Evolutionary conservation across 306 rosid genomes (phyloP).

Genomic region (Mimosa pudica): DNA sequence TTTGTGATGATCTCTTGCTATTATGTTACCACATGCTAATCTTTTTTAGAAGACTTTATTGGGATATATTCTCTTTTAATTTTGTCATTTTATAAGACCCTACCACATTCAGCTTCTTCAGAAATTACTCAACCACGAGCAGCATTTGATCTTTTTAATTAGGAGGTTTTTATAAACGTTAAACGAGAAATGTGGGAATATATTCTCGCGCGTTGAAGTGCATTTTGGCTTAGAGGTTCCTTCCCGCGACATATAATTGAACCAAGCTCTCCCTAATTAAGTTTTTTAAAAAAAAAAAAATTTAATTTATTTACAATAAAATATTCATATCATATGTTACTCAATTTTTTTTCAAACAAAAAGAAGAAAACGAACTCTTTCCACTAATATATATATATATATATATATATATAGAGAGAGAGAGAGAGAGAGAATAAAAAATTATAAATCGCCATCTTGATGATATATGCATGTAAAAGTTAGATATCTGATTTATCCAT

Average conservation of each 20-base stretch:
- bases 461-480: no score
- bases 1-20: not conserved
- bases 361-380: not conserved
- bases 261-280: not conserved
- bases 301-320: not conserved
- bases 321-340: not conserved
- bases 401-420: no score
- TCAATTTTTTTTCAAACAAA: not conserved
- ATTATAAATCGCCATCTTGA: no score
- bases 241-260: not conserved
- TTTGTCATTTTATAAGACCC: slow-evolving; percentile 49
- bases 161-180: not conserved
- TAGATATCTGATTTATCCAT: no score
- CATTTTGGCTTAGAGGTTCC: not conserved
- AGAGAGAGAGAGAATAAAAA: no score
- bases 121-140: not conserved
- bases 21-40: slow-evolving; percentile 8
- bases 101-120: slow-evolving; percentile 29
- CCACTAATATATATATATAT: not conserved
- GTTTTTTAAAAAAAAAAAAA: not conserved
- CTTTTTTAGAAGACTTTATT: not conserved
- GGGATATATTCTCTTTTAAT: slow-evolving; percentile 1
- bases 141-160: not conserved
- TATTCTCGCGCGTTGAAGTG: not conserved
- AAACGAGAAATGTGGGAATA: not conserved